Evolutionary conservation across 345 rosid species (phyloP), one percentile per base, ranked within the genome.

Genomic region (Adansonia digitata): DNA sequence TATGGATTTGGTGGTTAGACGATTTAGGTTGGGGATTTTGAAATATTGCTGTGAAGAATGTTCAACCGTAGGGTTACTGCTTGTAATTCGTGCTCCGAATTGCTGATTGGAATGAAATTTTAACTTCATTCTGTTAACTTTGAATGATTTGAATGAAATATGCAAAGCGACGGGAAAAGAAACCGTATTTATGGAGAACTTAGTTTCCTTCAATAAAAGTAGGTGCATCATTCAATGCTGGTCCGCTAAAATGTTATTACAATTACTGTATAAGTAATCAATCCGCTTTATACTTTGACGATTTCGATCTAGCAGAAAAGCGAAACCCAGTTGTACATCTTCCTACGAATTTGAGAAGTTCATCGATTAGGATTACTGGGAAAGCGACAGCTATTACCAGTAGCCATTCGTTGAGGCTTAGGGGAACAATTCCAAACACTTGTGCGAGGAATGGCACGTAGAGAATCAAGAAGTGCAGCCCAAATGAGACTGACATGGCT

Each of bases 361-460:
- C 98, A 0, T 95, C 98, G 1, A 94, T 91, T 37, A 94, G 76
- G 61, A 94, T 88, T 11, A 94, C 99, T 0, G 99, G 99, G 4
- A 95, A 79, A 1, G 96, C 69, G 17, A 92, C 94, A 0, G 84
- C 96, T 78, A 94, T 26, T 49, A 94, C 96, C 71, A 93, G 72
- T 26, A 93, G 90, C 96, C 98, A 93, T 79, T 95, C 98, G 42
- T 95, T 91, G 78, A 84, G 66, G 84, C 92, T 91, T 55, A 94
- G 87, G 0, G 97, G 99, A 46, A 93, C 98, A 0, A 93, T 93
- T 34, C 93, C 88, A 39, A 91, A 95, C 37, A 93, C 85, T 77
- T 83, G 86, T 18, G 99, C 96, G n/a, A 94, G 81, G 89, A 93
- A 80, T 4, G 98, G 98, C 45, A 92, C 91, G 2, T 94, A 94